Percentiles rank a stretch among this genome's conserved stretches.
Evolutionary conservation across 805 yeast species (phyloP).

Genomic region (Hanseniaspora meyeri): DNA sequence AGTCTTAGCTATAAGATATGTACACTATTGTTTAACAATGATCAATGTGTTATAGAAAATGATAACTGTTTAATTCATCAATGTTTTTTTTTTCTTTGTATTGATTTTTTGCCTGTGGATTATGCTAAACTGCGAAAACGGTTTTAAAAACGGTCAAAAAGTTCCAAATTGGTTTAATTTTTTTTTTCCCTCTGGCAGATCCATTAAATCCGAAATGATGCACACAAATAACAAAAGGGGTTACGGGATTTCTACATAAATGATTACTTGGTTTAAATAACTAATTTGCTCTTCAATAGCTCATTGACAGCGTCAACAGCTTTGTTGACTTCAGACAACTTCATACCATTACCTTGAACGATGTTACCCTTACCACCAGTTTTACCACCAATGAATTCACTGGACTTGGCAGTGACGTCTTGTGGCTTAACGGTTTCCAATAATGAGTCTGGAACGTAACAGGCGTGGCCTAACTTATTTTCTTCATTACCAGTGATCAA

Average conservation of each 20-base stretch:
- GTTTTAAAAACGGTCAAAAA: too few relatives aligned
- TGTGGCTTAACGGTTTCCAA: conserved; percentile 45
- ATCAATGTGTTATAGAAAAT: background rate
- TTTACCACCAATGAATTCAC: conserved; percentile 78
- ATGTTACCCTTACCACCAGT: conserved; percentile 98
- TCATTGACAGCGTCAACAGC: conserved; percentile 65
- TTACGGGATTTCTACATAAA: background rate
- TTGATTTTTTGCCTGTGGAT: too few relatives aligned
- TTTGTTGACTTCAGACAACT: conserved; percentile 49
- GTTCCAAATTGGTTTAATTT: too few relatives aligned
- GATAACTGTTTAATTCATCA: too few relatives aligned
- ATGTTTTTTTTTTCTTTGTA: too few relatives aligned
- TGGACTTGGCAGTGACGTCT: conserved; percentile 64
- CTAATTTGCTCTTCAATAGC: conserved; percentile 47
- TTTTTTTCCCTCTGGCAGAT: background rate
- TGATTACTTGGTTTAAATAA: background rate
- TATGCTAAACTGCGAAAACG: background rate
- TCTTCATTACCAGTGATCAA: conserved; percentile 58
- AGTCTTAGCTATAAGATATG: background rate
- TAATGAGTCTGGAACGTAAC: conserved; percentile 67
- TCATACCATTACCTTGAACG: conserved; percentile 94
- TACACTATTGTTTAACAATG: too few relatives aligned
- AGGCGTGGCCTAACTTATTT: conserved; percentile 88
- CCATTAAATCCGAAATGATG: too few relatives aligned
- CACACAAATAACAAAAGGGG: background rate